Evolutionary conservation across 306 rosid genomes (phyloP).

Genomic region (Cyamopsis tetragonoloba): DNA sequence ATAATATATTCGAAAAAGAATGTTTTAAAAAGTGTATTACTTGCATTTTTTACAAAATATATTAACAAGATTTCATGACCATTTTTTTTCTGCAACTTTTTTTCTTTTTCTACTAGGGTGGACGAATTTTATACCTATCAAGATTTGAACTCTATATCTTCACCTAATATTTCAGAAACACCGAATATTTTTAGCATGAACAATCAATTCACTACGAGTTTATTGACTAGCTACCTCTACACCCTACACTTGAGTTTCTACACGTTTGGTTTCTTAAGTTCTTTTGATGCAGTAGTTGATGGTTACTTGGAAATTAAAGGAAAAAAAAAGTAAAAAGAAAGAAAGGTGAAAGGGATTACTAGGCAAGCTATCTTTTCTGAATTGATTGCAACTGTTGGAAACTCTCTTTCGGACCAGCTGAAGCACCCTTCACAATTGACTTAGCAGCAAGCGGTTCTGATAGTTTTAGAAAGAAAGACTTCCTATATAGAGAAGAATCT

Average conservation of each 20-base stretch:
- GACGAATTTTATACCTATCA: too few relatives aligned
- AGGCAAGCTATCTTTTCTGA: conserved; percentile 22
- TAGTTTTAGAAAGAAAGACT: neutral
- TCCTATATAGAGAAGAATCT: neutral
- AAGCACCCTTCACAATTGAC: conserved; percentile 20
- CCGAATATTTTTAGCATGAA: too few relatives aligned
- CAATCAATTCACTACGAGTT: conserved; percentile 4
- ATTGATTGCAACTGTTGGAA: conserved; percentile 24
- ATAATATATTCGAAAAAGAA: too few relatives aligned
- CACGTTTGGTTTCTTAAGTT: neutral
- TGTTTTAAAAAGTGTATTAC: too few relatives aligned
- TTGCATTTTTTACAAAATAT: too few relatives aligned
- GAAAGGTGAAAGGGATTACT: conserved; percentile 26
- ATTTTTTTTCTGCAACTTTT: too few relatives aligned
- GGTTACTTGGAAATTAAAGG: conserved; percentile 19
- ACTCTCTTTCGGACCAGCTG: conserved; percentile 32
- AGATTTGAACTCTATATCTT: too few relatives aligned
- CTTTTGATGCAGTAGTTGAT: neutral
- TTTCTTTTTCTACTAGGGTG: too few relatives aligned
- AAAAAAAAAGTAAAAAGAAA: neutral
- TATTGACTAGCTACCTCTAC: too few relatives aligned
- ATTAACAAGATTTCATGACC: too few relatives aligned
- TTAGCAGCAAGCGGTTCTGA: conserved; percentile 29
- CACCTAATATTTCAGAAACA: too few relatives aligned
- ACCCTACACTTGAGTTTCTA: neutral